Conservation (phyloP, 768 basidiomycete species). For the Mycena amicta region DNA sequence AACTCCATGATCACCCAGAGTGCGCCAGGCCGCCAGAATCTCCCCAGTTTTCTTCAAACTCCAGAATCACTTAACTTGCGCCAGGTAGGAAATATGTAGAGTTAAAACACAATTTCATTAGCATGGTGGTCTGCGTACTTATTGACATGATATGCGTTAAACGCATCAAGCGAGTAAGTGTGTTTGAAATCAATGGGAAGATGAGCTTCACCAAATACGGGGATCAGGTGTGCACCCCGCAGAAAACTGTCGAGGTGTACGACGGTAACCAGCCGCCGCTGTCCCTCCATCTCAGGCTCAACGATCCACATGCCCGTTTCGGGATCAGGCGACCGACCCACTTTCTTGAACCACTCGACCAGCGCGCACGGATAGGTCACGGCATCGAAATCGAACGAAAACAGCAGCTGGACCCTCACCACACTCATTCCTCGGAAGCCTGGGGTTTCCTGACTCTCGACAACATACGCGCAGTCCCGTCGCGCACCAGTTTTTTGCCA, state of each 20-base stretch:
- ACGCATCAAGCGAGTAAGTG: constrained; percentile 26
- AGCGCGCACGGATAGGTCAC: constrained; percentile 28
- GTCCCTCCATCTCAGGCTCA: constrained; percentile 12
- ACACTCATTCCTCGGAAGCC: constrained; percentile 26
- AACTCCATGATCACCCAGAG: background rate
- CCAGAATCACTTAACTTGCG: background rate
- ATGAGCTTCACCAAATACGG: constrained; percentile 25
- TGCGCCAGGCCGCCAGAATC: background rate
- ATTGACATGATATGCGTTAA: constrained; percentile 32
- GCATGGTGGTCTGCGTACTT: constrained; percentile 35
- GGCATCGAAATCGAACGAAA: constrained; percentile 24
- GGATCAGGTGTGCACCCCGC: constrained; percentile 32
- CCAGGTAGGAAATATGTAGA: background rate
- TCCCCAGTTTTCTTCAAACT: background rate
- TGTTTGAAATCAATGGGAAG: constrained; percentile 26
- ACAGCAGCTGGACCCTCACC: constrained; percentile 24
- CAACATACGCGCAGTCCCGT: constrained; percentile 24
- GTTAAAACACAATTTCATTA: constrained; percentile 30
- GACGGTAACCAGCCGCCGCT: constrained; percentile 4
- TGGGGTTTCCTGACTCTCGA: constrained; percentile 3
- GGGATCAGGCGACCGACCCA: constrained; percentile 17
- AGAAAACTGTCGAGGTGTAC: constrained; percentile 33
- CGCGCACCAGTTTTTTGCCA: constrained; percentile 21
- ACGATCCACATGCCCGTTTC: constrained; percentile 32
- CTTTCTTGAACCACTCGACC: constrained; percentile 28